A percentile compares a stretch with the other conserved stretches of the same genome.
Conservation (phyloP, 192 early-diverging fungal genomes). For the Cladochytrium replicatum region DNA sequence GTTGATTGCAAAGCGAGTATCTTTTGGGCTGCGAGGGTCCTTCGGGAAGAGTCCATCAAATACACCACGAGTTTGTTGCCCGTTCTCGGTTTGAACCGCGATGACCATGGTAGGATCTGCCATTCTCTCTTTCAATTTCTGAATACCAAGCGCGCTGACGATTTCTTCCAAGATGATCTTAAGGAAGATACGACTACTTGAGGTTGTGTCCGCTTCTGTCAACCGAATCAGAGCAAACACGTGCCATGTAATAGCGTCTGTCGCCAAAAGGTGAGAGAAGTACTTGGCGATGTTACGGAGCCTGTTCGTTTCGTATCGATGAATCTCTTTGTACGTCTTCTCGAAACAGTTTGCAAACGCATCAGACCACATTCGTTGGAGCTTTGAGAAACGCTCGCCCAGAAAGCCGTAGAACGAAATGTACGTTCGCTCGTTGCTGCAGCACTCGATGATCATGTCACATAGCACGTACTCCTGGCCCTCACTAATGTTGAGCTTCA, state of each 20-base stretch:
- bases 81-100: slow-evolving; percentile 26
- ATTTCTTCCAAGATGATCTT: slow-evolving; percentile 93
- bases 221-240: slow-evolving; percentile 67
- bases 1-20: slow-evolving; percentile 94
- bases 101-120: slow-evolving; percentile 56
- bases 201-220: slow-evolving; percentile 94
- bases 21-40: slow-evolving; percentile 72
- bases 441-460: slow-evolving; percentile 97
- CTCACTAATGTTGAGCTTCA: slow-evolving; percentile 71
- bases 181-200: slow-evolving; percentile 91
- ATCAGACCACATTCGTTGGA: slow-evolving; percentile 67
- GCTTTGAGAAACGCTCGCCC: slow-evolving; percentile 84
- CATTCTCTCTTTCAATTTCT: slow-evolving; percentile 55
- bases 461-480: slow-evolving; percentile 86
- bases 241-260: slow-evolving; percentile 78
- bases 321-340: slow-evolving; percentile 81
- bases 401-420: slow-evolving; percentile 87
- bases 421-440: slow-evolving; percentile 90
- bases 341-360: slow-evolving; percentile 70
- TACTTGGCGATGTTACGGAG: slow-evolving; percentile 87
- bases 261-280: slow-evolving; percentile 77
- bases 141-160: slow-evolving; percentile 69
- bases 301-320: slow-evolving; percentile 86
- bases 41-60: slow-evolving; percentile 85
- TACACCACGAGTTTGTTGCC: slow-evolving; percentile 43